Percentiles rank a stretch among this genome's conserved stretches.
Evolutionary conservation across 2,329 filamentous ascomycete species (phyloP).

Genomic region (Fusarium hainanense): DNA sequence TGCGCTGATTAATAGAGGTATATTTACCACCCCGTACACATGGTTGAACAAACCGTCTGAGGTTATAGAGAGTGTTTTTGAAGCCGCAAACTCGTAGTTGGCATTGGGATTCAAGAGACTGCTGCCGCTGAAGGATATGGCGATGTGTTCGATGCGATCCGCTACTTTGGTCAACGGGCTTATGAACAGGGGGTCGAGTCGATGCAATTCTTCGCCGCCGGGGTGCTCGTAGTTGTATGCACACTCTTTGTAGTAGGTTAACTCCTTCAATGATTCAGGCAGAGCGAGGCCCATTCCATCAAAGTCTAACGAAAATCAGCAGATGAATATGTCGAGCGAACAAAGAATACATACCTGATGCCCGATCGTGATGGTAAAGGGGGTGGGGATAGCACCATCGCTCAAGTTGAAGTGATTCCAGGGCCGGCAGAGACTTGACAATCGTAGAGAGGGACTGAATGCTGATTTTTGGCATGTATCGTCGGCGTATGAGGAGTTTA

Average conservation of each 20-base stretch:
- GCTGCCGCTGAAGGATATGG: constrained; percentile 9
- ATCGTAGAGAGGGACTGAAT: neutral
- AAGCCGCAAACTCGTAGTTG: neutral
- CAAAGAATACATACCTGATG: neutral
- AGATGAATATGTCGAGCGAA: accelerated
- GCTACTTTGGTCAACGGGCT: neutral
- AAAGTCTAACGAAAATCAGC: accelerated
- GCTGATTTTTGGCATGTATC: constrained; percentile 10
- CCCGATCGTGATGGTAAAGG: neutral
- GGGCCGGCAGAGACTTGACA: neutral
- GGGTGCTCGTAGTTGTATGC: neutral
- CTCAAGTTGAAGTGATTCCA: constrained; percentile 26
- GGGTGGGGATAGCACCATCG: constrained; percentile 11
- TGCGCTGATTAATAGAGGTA: neutral
- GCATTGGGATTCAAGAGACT: neutral
- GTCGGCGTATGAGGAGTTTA: constrained; percentile 20
- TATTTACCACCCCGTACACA: neutral
- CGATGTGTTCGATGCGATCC: constrained; percentile 12
- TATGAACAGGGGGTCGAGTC: neutral
- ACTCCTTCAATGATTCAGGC: accelerated
- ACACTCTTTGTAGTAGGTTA: neutral
- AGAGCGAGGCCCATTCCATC: neutral
- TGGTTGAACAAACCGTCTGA: neutral
- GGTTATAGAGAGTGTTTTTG: constrained; percentile 6
- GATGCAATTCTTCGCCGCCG: neutral